Evolutionary conservation across 2,329 filamentous ascomycete genomes (phyloP).

Genomic region (Sclerotinia nivalis): DNA sequence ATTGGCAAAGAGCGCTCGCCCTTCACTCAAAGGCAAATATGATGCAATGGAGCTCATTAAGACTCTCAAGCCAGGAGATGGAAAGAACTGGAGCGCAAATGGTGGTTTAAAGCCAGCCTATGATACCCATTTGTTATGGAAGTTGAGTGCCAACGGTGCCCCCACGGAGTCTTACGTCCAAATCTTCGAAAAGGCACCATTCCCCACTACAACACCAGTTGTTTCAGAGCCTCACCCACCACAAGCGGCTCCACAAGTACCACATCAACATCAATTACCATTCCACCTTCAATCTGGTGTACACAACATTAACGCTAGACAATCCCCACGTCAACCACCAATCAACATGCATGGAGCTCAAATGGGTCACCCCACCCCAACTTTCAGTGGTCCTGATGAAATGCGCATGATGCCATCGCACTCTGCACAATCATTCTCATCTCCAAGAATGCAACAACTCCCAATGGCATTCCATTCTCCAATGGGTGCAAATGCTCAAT

Average conservation of each 20-base stretch:
- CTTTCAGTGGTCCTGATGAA: slow-evolving; percentile 75
- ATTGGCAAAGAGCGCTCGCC: slow-evolving; percentile 57
- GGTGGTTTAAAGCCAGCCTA: slow-evolving; percentile 82
- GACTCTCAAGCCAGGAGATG: slow-evolving; percentile 53
- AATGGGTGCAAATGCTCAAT: slow-evolving; percentile 68
- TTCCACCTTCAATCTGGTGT: slow-evolving; percentile 77
- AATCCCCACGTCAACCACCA: slow-evolving; percentile 73
- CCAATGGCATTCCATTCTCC: slow-evolving; percentile 72
- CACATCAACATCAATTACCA: slow-evolving; percentile 82
- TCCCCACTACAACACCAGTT: slow-evolving; percentile 57
- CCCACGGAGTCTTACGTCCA: slow-evolving; percentile 75
- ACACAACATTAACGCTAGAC: slow-evolving; percentile 65
- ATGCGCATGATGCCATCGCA: slow-evolving; percentile 84
- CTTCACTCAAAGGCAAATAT: slow-evolving; percentile 56
- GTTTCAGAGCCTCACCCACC: slow-evolving; percentile 62
- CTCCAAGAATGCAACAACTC: slow-evolving; percentile 72
- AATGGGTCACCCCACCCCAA: slow-evolving; percentile 64
- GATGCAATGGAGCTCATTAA: slow-evolving; percentile 62
- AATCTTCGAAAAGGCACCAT: slow-evolving; percentile 71
- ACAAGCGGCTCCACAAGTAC: slow-evolving; percentile 69
- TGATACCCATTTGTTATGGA: slow-evolving; percentile 84
- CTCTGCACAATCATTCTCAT: slow-evolving; percentile 81
- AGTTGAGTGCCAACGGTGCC: slow-evolving; percentile 65
- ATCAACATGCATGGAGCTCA: slow-evolving; percentile 76
- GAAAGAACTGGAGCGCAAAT: slow-evolving; percentile 70